Evolutionary conservation across 2,329 filamentous ascomycete genomes (phyloP).

Genomic region (Septoria petroselini): DNA sequence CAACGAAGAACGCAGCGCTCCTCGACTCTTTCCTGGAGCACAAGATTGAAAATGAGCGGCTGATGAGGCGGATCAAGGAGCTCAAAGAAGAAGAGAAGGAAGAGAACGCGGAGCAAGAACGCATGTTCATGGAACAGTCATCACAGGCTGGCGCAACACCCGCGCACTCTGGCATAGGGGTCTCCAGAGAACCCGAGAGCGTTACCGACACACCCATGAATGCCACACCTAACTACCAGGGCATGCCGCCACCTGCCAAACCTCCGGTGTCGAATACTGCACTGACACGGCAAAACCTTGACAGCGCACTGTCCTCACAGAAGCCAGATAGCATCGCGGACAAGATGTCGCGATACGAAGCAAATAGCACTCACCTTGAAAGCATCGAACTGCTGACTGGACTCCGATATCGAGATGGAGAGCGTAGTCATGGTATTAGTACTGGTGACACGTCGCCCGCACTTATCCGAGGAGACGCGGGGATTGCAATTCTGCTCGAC

Average conservation of each 20-base stretch:
- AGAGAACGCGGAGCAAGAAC: slow-evolving; percentile 65
- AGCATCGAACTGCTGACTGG: slow-evolving; percentile 93
- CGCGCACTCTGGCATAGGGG: slow-evolving; percentile 26
- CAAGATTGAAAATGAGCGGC: slow-evolving; percentile 90
- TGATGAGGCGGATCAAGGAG: slow-evolving; percentile 79
- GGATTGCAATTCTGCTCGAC: slow-evolving; percentile 78
- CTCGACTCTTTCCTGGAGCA: slow-evolving; percentile 93
- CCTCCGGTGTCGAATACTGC: slow-evolving; percentile 61
- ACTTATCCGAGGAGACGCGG: slow-evolving; percentile 79
- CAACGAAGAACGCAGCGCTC: slow-evolving; percentile 78
- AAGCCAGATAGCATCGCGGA: slow-evolving; percentile 74
- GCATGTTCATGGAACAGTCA: slow-evolving; percentile 47
- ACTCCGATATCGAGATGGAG: slow-evolving; percentile 80
- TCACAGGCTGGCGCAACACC: slow-evolving; percentile 30
- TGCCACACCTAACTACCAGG: slow-evolving; percentile 43
- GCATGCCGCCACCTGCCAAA: slow-evolving; percentile 66
- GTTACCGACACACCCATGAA: slow-evolving; percentile 20
- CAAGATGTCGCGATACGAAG: slow-evolving; percentile 80
- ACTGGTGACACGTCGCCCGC: slow-evolving; percentile 79
- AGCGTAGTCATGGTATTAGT: slow-evolving; percentile 81
- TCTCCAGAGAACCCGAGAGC: slow-evolving; percentile 22
- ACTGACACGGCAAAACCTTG: slow-evolving; percentile 75
- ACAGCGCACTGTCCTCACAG: slow-evolving; percentile 64
- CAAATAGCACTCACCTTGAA: slow-evolving; percentile 67
- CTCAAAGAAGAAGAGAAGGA: slow-evolving; percentile 81